These are phyloP conservation scores for Termitomyces sp. DNA, from an alignment of 768 basidiomycete genomes.

Conservation along the genomic window DNA sequence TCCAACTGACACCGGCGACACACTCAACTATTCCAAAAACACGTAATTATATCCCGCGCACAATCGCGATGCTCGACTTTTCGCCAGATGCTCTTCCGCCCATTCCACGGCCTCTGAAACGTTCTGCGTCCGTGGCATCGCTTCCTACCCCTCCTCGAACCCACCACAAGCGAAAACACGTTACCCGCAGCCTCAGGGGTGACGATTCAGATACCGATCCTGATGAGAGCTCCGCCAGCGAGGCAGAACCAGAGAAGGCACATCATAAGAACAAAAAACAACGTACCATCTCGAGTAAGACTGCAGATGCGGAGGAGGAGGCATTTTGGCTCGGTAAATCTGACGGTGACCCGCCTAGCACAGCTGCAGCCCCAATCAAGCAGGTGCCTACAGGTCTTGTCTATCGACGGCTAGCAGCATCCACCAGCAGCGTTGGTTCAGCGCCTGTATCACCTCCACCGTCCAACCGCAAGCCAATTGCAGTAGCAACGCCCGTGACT, in stretches of 20 bases:
- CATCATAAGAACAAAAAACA: conserved; percentile 30
- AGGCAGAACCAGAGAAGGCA: conserved; percentile 16
- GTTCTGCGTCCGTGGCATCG: conserved; percentile 57
- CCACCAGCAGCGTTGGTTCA: conserved; percentile 15
- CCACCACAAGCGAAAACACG: conserved; percentile 40
- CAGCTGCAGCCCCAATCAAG: conserved; percentile 10
- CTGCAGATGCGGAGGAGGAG: conserved; percentile 39
- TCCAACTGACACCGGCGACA: neutral
- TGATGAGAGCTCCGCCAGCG: conserved; percentile 28
- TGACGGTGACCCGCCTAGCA: conserved; percentile 6
- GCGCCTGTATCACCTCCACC: conserved; percentile 64
- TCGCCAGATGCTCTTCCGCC: conserved; percentile 27
- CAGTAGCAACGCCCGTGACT: conserved; percentile 34
- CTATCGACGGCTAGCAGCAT: conserved; percentile 24
- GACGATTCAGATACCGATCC: conserved; percentile 41
- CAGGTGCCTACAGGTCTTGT: conserved; percentile 23
- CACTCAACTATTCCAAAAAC: conserved; percentile 5
- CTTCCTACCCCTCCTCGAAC: conserved; percentile 66
- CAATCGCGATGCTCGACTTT: conserved; percentile 23
- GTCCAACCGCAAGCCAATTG: conserved; percentile 40
- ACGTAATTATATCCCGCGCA: neutral
- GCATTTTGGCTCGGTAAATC: conserved; percentile 42
- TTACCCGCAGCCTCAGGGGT: conserved; percentile 25
- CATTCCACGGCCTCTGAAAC: conserved; percentile 41
- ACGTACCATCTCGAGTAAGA: conserved; percentile 25